Conservation (phyloP, 2,329 filamentous ascomycete genomes). For the Beauveria varroae region DNA sequence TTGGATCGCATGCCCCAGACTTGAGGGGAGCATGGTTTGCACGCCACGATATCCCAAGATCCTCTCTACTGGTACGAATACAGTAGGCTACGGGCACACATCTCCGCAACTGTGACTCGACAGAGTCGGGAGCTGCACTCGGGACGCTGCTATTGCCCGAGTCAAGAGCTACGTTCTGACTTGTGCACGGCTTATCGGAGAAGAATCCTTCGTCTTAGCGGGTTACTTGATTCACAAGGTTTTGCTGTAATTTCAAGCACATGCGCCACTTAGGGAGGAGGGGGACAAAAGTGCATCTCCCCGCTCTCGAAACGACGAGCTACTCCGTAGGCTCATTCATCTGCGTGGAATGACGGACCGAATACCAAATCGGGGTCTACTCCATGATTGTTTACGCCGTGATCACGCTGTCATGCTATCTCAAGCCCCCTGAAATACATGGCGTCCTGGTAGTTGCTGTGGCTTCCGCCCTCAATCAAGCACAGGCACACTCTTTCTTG, state of each 20-base stretch:
- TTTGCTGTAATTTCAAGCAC: neutral
- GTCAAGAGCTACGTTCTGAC: neutral
- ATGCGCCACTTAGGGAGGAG: neutral
- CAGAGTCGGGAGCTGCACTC: neutral
- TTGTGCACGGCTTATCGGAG: neutral
- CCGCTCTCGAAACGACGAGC: neutral
- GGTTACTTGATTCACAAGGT: neutral
- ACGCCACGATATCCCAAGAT: neutral
- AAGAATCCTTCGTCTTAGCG: neutral
- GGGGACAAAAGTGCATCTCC: neutral
- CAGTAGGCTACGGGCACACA: neutral
- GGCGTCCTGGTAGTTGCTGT: neutral
- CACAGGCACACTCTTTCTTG: neutral
- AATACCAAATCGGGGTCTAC: neutral
- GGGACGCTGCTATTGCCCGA: neutral
- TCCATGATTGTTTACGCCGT: neutral
- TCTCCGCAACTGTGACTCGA: neutral
- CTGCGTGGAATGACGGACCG: neutral
- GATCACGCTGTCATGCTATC: neutral
- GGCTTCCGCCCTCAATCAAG: neutral
- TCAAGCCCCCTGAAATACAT: neutral
- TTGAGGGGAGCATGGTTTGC: too few species aligned
- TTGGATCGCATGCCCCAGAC: neutral
- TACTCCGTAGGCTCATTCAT: neutral
- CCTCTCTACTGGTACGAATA: neutral